Evolutionary conservation across 805 yeast genomes (phyloP), one percentile per base, ranked within the genome.

Genomic region (Yamadazyma akitaensis): DNA sequence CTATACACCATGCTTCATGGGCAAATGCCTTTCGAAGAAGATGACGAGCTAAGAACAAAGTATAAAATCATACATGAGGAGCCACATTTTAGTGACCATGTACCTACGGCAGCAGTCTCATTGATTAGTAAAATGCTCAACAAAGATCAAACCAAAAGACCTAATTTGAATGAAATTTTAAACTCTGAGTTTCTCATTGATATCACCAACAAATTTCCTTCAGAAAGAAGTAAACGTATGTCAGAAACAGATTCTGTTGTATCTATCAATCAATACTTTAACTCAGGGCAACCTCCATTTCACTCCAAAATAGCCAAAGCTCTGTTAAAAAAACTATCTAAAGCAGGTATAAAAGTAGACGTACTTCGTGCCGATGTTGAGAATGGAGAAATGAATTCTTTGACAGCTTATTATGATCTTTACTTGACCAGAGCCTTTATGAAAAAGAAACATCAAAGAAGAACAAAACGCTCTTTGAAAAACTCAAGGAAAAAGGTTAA

Each of bases 11-110:
- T 92, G 76, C 59, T 88, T 0, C 80, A 84, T 46, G 97, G 97
- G 0, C 80, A 81, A 49, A 84, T 92, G 85, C 99, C 99, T 0
- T 92, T 91, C 67, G 92, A 85, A 57, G 91, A 85, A 53, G 96
- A 90, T 36, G 88, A 81, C 51, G 91, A 84, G 18, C 59, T 77
- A 37, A 75, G 67, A 42, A 84, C 88, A 0, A 80, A 80, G 53
- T 63, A 67, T 53, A 76, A 76, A 51, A 86, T 92, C 37, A 65
- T 87, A 6, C 70, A 77, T 47, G 80, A 73, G 4, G 88, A 82
- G 45, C 97, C 97, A 0, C 50, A 47, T 0, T 88, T 74, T 58
- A 35, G 37, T 18, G 75, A 71, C 4, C 63, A 62, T 14, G 66
- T 81, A 2, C 77, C 81, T 5, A 62, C 59, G 1, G 80, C 80